Evolutionary conservation across 371 early-diverging fungal genomes (phyloP).

Genomic region (Mortierella polycephala): DNA sequence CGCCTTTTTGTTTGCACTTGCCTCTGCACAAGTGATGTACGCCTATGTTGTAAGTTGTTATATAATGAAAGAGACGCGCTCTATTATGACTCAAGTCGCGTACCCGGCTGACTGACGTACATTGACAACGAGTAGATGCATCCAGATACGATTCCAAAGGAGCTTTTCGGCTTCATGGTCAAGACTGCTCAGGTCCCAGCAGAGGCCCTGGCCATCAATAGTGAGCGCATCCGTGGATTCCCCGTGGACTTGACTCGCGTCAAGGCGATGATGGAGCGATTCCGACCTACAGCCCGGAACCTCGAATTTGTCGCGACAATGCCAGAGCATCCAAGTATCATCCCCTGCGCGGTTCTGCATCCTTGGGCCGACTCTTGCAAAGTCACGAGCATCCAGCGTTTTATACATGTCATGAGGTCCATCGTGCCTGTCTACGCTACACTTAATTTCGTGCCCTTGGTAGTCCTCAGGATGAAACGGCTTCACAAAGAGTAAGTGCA

Average conservation of each 20-base stretch:
- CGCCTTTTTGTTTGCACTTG: conserved; percentile 67
- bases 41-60: conserved; percentile 67
- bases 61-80: no score
- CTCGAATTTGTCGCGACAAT: conserved; percentile 53
- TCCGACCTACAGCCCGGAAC: conserved; percentile 60
- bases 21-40: conserved; percentile 71
- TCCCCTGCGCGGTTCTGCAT: conserved; percentile 68
- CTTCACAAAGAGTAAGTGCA: conserved; percentile 66
- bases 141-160: conserved; percentile 73
- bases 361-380: conserved; percentile 70
- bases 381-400: conserved; percentile 58
- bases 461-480: conserved; percentile 65
- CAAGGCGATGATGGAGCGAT: conserved; percentile 54
- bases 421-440: conserved; percentile 78
- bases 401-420: conserved; percentile 63
- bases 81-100: no score
- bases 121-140: conserved; percentile 56
- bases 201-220: conserved; percentile 62
- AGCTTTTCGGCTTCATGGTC: conserved; percentile 73
- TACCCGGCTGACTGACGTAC: no score
- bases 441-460: conserved; percentile 76
- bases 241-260: conserved; percentile 60
- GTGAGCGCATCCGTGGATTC: conserved; percentile 59
- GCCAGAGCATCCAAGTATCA: conserved; percentile 7
- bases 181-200: conserved; percentile 72